Base-by-base conservation (phyloP, 2,329 filamentous ascomycete genomes). In the Apiospora phragmitis region DNA sequence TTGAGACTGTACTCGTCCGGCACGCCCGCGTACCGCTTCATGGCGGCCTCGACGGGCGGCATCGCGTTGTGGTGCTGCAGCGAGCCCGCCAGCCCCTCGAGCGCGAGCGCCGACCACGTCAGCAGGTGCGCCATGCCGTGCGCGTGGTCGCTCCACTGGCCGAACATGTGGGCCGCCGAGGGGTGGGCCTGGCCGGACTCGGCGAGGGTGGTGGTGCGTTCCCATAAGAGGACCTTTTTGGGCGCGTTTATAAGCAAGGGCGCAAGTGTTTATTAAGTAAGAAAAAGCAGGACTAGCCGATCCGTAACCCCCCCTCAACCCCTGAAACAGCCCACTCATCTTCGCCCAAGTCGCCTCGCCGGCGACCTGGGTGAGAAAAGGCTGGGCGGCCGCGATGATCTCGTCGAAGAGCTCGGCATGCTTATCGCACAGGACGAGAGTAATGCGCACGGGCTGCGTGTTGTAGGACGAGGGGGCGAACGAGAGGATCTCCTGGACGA, bases 211-310 rank as follows among this genome's bases (percentile, higher is more conserved):
- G 73, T 68, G 8, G 45, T 70, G n/a, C 69, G 71, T 18, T 76
- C 74, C 75, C 74, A 78, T 71, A 77, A 77, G 16, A 76, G 35
- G 42, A 77, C 71, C 75, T 77, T n/a, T n/a, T n/a, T n/a, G n/a
- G n/a, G 43, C 2, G 21, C 38, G 14, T 41, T 8, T 12, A 12
- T n/a, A n/a, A n/a, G n/a, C n/a, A n/a, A n/a, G n/a, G n/a, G n/a
- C n/a, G n/a, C n/a, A n/a, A n/a, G n/a, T n/a, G n/a, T n/a, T n/a
- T n/a, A n/a, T n/a, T n/a, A 14, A 21, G 38, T 12, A 43, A 18
- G 35, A 12, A 24, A n/a, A 18, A 18, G 4, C 0, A 1, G 11
- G 18, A 71, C 75, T 47, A 72, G 77, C 76, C 47, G 76, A 77
- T 41, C 76, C 76, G 43, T 78, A 77, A 32, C 71, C 75, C 18